phyloP scores from a whole-genome alignment of 805 yeast species.

The Barnettozyma wickerhamii region DNA sequence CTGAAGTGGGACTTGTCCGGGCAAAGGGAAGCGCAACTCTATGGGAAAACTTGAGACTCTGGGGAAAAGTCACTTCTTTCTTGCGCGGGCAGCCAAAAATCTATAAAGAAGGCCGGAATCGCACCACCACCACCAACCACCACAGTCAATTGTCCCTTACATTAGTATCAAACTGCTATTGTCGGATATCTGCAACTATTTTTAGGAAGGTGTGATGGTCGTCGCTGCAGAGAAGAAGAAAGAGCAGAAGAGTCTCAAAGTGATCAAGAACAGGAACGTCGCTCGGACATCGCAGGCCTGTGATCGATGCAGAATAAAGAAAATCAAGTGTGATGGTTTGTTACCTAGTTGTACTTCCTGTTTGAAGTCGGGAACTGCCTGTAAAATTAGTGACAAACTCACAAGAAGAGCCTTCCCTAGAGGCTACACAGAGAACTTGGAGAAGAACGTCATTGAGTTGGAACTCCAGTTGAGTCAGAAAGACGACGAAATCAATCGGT shows the following conservation, averaged over 20 bases:
- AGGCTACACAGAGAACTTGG: constrained; percentile 76
- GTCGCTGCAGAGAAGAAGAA: too few relatives aligned
- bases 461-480: constrained; percentile 31
- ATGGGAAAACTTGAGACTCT: background rate
- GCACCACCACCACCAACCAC: background rate
- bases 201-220: too few relatives aligned
- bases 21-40: background rate
- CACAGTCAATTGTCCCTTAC: too few relatives aligned
- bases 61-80: background rate
- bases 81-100: too few relatives aligned
- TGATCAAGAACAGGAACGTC: constrained; percentile 25
- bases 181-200: too few relatives aligned
- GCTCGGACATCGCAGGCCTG: constrained; percentile 73
- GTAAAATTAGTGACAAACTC: constrained; percentile 68
- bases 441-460: constrained; percentile 52
- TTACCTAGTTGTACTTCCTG: constrained; percentile 68
- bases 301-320: constrained; percentile 73
- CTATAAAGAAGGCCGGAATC: background rate
- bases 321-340: constrained; percentile 71
- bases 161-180: too few relatives aligned
- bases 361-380: constrained; percentile 56
- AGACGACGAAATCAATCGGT: constrained; percentile 39
- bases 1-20: background rate
- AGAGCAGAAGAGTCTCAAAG: too few relatives aligned
- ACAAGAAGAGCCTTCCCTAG: constrained; percentile 77